Evolutionary conservation across 2,329 filamentous ascomycete genomes (phyloP).

Genomic region (Aureobasidium vineae): DNA sequence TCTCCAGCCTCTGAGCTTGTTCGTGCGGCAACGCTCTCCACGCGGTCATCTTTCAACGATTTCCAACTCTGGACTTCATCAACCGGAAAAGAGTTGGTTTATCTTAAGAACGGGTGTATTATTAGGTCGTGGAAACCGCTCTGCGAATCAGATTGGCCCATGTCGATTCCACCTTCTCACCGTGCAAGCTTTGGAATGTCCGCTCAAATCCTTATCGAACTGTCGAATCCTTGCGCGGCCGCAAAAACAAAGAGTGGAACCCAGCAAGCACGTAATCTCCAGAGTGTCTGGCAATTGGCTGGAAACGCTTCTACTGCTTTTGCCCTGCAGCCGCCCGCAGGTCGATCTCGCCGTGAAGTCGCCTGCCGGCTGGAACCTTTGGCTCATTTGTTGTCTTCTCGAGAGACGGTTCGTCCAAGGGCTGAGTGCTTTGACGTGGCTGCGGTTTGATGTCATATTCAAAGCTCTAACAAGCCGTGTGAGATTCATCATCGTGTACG

Average conservation of each 20-base stretch:
- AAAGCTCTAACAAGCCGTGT: not conserved
- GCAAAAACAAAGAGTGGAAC: slow-evolving; percentile 17
- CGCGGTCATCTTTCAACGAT: not conserved
- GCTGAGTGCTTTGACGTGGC: not conserved
- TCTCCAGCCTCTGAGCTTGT: not conserved
- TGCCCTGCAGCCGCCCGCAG: not conserved
- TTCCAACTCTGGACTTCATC: slow-evolving; percentile 15
- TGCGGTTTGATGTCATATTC: slow-evolving; percentile 8
- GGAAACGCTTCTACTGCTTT: not conserved
- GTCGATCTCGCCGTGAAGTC: not conserved
- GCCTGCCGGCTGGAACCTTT: not conserved
- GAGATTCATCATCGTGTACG: not conserved
- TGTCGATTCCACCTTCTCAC: not conserved
- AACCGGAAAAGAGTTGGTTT: slow-evolving; percentile 1
- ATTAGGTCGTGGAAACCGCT: not conserved
- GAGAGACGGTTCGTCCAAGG: not conserved
- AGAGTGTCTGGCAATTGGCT: slow-evolving; percentile 1
- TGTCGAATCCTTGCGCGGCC: not conserved
- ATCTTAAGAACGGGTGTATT: not conserved
- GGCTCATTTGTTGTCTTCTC: not conserved
- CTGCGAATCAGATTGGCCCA: not conserved
- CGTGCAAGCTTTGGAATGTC: not conserved
- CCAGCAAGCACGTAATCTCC: slow-evolving; percentile 15
- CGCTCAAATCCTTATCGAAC: not conserved
- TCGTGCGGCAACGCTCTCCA: not conserved